Evolutionary conservation across 1,284 basidiomycete genomes (phyloP), one percentile per base, ranked within the genome.

Genomic region (Sporisorium iseilematis-ciliati): DNA sequence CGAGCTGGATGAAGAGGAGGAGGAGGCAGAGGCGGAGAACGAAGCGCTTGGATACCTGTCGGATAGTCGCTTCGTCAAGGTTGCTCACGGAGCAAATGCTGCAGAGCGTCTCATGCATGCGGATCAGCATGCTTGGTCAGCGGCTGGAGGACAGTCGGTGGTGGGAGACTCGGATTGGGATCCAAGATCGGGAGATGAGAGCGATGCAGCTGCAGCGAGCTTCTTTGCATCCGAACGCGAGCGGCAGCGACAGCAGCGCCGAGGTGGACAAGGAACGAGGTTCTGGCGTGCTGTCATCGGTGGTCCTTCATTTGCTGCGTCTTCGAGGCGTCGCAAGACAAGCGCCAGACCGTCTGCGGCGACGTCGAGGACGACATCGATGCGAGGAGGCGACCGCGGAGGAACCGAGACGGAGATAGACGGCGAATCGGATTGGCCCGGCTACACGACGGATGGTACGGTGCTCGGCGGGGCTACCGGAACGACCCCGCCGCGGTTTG

Each of bases 271-370:
- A 29, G 72, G 80, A 50, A 77, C 68, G 41, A 56, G 77, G 12
- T 76, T 83, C 40, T 74, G 81, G 70, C 74, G 80, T 55, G 80
- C 78, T 1, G 61, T 83, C 0, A 76, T 81, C 25, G 81, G 81
- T 40, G 81, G 73, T 0, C 80, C 68, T 5, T 57, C 65, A 10
- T 70, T 70, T 26, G 61, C 67, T 20, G 69, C 60, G 31, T 26
- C 59, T 6, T 57, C 62, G 7, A 50, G 63, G 18, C 33, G 57
- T 23, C 20, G 57, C 16, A 65, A 51, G 58, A 61, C 45, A 52
- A 54, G 25, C 14, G 29, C 45, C 21, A 33, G 42, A 29, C 23
- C 42, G 4, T 40, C 50, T 7, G 54, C 51, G 14, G 54, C 46
- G 10, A 35, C 23, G 3, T 38, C 35, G 3, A 38, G 35, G 35